Conservation (phyloP, 164 flowering plant species). For the Tetracentron sinense region DNA sequence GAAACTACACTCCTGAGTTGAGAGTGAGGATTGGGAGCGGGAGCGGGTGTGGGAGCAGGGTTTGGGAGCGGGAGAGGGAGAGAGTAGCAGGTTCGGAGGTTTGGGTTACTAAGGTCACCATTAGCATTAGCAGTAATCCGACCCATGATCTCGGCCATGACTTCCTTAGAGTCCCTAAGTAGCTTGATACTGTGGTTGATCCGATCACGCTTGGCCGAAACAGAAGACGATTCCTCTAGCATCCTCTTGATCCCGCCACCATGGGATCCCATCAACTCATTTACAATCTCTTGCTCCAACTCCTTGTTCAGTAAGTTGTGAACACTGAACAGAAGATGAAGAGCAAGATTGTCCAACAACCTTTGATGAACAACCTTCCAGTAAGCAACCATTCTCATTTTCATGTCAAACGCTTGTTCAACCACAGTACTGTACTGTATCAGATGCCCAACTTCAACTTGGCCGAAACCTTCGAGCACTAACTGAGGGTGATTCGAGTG, state of each 20-base stretch:
- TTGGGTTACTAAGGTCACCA: too few relatives aligned
- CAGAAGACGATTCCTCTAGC: conserved; percentile 31
- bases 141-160: conserved; percentile 8
- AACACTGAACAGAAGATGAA: conserved; percentile 16
- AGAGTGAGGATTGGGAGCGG: too few relatives aligned
- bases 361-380: conserved; percentile 33
- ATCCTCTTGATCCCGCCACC: conserved; percentile 24
- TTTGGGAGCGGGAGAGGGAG: too few relatives aligned
- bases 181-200: conserved; percentile 26
- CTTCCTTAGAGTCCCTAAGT: conserved; percentile 19
- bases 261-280: conserved; percentile 21
- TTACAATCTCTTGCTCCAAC: conserved; percentile 20
- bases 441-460: conserved; percentile 23
- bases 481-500: neutral
- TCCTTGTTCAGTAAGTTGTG: too few relatives aligned
- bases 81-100: too few relatives aligned
- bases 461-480: conserved; percentile 17
- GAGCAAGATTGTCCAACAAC: conserved; percentile 25
- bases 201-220: conserved; percentile 17
- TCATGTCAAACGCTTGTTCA: conserved; percentile 35
- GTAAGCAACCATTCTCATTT: conserved; percentile 27
- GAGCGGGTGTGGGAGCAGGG: too few relatives aligned
- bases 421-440: conserved; percentile 3
- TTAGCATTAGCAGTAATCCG: neutral
- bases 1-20: too few relatives aligned